Conservation (phyloP, 345 rosid genomes). For the Eucalyptus erythrocorys region DNA sequence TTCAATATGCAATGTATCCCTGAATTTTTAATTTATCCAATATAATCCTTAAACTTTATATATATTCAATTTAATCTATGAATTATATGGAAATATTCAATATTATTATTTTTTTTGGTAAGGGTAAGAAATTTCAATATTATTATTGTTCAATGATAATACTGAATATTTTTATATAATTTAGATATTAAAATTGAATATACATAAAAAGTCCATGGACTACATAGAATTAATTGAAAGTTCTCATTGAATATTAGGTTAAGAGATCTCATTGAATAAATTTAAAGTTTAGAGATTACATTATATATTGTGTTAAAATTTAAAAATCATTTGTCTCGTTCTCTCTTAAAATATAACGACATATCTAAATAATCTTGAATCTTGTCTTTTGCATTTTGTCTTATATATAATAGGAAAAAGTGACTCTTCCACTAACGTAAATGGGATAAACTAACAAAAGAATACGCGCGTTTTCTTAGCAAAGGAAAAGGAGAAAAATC, state of each 20-base stretch:
- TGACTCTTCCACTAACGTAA: background rate
- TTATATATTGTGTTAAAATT: accelerated
- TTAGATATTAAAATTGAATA: no score
- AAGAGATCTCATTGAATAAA: background rate
- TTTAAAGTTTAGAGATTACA: accelerated
- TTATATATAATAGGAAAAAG: background rate
- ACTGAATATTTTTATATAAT: no score
- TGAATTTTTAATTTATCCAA: no score
- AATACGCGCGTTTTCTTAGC: background rate
- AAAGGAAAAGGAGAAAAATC: background rate
- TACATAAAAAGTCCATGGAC: accelerated
- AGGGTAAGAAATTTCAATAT: no score
- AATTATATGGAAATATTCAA: no score
- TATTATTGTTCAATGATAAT: accelerated
- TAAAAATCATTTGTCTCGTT: no score
- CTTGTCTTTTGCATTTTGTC: background rate
- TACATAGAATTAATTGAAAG: background rate
- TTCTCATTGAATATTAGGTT: accelerated
- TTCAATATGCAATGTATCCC: no score
- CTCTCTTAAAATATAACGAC: background rate
- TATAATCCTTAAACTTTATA: no score
- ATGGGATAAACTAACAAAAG: background rate
- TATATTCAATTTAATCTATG: no score
- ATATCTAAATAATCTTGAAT: background rate
- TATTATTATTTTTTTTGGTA: accelerated